Base-by-base conservation (phyloP, 2,329 filamentous ascomycete species). In the Drechslerella dactyloides region DNA sequence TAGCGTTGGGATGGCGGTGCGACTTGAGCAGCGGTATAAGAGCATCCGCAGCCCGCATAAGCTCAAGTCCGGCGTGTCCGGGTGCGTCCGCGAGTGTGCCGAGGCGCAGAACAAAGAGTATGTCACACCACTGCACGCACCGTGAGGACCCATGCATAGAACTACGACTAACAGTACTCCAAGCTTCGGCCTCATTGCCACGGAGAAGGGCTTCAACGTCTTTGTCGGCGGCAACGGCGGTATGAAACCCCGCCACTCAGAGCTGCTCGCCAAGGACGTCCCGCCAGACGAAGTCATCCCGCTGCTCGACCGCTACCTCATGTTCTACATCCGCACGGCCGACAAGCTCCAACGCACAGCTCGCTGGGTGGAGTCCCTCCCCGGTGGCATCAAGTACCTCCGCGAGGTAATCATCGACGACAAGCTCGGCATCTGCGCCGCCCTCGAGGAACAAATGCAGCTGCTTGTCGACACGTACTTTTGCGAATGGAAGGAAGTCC, bases 101-200 rank as follows among this genome's bases (percentile, higher is more conserved):
- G 92, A 96, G 80, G 92, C 92, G 0, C 92, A 96, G 78, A 93
- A 89, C 80, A 96, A 96, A 80, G 92, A 96, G 87, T 89, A 80
- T 76, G 86, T 80, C 11, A 40, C 44, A 44, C 46, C 4, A 7
- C 33, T 55, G 24, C 27, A 11, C 30, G 55, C 17, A 35, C 40
- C 8, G 11, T 24, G 7, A 15, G 6, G 7, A 6, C 33, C 19
- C 44, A 24, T 40, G 10, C 15, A 15, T 23, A 23, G 24, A 53
- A 5, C 33, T 15, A 44, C 2, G 69, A 77, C 42, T 8, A 33
- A 15, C 17, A 2, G 21, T 6, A 15, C 19, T 35, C 4, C 8
- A 21, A 90, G 87, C 77, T 96, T 96, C 76, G 92, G 92, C 21
- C 86, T 96, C 54, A 96, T 96, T 66, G 91, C 92, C 13, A 96